phyloP scores from a whole-genome alignment of 306 rosid species.

The Quercus parvula region DNA sequence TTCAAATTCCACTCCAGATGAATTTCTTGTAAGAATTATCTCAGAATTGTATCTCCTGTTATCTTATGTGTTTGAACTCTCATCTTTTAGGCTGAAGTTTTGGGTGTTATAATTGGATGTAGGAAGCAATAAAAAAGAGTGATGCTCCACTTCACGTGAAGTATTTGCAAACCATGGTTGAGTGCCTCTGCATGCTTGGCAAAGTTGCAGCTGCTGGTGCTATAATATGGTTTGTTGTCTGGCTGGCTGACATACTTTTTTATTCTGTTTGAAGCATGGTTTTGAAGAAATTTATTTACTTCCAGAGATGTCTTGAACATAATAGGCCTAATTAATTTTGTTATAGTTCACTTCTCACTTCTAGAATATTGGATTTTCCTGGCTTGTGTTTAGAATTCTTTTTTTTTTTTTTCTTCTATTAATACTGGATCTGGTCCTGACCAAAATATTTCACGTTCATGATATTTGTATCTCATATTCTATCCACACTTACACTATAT shows the following conservation, averaged over 20 bases:
- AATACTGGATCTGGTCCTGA: constrained; percentile 1
- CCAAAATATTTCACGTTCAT: background rate
- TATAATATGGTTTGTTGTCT: constrained; percentile 79
- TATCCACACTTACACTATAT: background rate
- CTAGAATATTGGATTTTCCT: background rate
- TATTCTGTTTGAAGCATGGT: constrained; percentile 10
- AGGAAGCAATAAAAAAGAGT: constrained; percentile 92
- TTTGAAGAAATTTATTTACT: constrained; percentile 10
- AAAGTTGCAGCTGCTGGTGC: constrained; percentile 99
- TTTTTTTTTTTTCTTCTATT: background rate
- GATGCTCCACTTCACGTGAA: constrained; percentile 87
- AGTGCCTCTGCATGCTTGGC: constrained; percentile 95
- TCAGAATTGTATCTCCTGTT: constrained; percentile 20
- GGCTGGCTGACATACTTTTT: constrained; percentile 12
- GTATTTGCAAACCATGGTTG: constrained; percentile 96
- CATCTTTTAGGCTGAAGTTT: constrained; percentile 33
- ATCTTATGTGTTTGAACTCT: constrained; percentile 11
- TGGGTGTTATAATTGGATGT: constrained; percentile 27
- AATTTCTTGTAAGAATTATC: constrained; percentile 78
- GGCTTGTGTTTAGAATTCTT: background rate
- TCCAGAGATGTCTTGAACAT: constrained; percentile 1
- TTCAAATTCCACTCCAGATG: constrained; percentile 90
- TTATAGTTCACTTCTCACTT: background rate
- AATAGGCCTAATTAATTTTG: background rate
- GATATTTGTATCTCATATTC: background rate